These are phyloP conservation scores for Aphanomyces stellatus DNA, from an alignment of 352 stramenopile genomes.

Conservation along the genomic window DNA sequence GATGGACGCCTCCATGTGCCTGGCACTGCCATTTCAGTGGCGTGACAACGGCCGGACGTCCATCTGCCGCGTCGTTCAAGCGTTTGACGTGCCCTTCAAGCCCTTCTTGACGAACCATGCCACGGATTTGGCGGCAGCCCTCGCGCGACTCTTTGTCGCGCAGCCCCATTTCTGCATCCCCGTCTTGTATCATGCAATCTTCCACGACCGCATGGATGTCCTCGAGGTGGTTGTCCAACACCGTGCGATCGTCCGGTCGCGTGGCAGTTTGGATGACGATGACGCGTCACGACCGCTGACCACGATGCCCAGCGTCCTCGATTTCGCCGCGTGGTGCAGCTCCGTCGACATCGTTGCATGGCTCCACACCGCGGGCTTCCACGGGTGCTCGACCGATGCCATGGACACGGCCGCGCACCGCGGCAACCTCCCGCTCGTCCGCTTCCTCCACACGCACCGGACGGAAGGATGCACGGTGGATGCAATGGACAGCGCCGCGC, in stretches of 20 bases:
- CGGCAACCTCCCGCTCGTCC: neutral
- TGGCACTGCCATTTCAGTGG: neutral
- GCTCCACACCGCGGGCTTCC: neutral
- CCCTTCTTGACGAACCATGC: neutral
- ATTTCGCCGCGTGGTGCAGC: neutral
- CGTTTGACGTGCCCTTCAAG: neutral
- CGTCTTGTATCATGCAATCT: neutral
- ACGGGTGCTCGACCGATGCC: neutral
- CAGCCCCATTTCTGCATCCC: neutral
- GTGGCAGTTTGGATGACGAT: neutral
- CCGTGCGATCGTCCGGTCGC: too few species aligned
- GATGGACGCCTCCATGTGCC: neutral
- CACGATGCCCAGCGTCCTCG: too few species aligned
- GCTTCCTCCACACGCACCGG: neutral
- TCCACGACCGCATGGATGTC: neutral
- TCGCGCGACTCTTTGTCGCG: neutral
- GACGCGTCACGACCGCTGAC: too few species aligned
- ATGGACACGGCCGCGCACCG: constrained; percentile 4
- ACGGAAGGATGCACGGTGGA: neutral
- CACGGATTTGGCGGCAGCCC: neutral
- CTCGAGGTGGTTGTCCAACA: neutral
- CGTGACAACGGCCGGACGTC: neutral
- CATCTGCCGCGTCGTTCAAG: neutral
- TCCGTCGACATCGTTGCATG: neutral
- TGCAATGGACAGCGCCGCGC: neutral